These are phyloP conservation scores for Boletus reticulatus DNA, from an alignment of 768 basidiomycete species.

Conservation along the genomic window DNA sequence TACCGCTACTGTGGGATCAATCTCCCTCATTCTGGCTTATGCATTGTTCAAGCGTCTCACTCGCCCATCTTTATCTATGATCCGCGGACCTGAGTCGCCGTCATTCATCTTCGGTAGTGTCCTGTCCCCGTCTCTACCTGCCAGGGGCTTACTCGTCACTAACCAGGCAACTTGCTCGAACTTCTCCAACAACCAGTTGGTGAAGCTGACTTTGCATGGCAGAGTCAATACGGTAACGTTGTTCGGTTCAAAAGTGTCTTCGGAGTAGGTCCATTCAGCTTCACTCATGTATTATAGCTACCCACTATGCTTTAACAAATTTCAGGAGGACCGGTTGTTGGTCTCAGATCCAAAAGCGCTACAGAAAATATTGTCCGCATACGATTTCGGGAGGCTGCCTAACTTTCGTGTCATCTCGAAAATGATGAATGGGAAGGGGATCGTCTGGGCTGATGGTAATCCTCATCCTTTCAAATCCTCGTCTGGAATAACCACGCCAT, in stretches of 20 bases:
- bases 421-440: slow-evolving; percentile 29
- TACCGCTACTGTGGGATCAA: background rate
- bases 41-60: background rate
- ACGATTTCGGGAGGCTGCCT: slow-evolving; percentile 13
- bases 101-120: slow-evolving; percentile 10
- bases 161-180: slow-evolving; percentile 24
- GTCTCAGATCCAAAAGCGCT: slow-evolving; percentile 30
- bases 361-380: too few relatives aligned
- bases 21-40: background rate
- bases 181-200: slow-evolving; percentile 19
- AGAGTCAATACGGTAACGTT: slow-evolving; percentile 21
- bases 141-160: slow-evolving; percentile 15
- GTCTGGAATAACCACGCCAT: slow-evolving; percentile 2
- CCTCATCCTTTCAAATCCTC: background rate
- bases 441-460: slow-evolving; percentile 41
- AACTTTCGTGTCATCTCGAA: slow-evolving; percentile 15
- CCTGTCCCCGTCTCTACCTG: background rate
- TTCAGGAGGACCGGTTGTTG: slow-evolving; percentile 34
- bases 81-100: slow-evolving; percentile 10
- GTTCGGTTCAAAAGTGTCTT: slow-evolving; percentile 19
- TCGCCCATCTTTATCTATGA: slow-evolving; percentile 3
- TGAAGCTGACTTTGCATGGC: slow-evolving; percentile 29
- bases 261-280: slow-evolving; percentile 8
- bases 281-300: background rate
- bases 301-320: slow-evolving; percentile 9